Base-by-base conservation (phyloP, 2,329 filamentous ascomycete species). In the Macrophomina phaseolina region DNA sequence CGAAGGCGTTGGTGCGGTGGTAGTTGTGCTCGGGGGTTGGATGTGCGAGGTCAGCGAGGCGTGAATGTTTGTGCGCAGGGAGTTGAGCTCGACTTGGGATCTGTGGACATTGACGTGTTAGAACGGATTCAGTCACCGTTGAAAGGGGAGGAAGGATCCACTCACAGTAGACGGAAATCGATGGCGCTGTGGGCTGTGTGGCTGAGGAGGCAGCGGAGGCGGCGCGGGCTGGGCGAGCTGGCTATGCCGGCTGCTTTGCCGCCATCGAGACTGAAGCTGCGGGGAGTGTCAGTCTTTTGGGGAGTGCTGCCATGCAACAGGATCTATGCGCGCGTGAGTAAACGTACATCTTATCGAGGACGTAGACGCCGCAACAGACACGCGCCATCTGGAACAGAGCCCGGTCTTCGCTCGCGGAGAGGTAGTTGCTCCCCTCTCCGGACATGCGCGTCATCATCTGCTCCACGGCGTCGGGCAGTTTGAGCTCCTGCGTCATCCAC, bases 341-440 rank as follows among this genome's bases (percentile, higher is more conserved):
- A 6, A 36, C 72, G 61, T 67, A 76, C 75, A 77, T 76, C 1
- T 86, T 80, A 30, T 86, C 83, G 11, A 86, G 73, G 23, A 86
- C 82, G 67, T 85, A 79, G 4, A 86, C 76, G 3, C 82, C 83
- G 71, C 86, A 82, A 84, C 84, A 86, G 0, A 84, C 80, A 46
- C 85, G 77, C 0, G 80, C 65, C 8, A 75, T 58, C 2, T 74
- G 72, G 53, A 76, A 77, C 1, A 84, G 69, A 11, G 72, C 69
- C 16, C 73, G 69, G 45, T 80, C 77, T 28, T 75, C 71, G 18
- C 68, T 69, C 16, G 38, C 4, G 1, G 49, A 49, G 30, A 45
- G 48, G 40, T 38, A 16, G 12, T 65, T 34, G 2, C 53, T 52
- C 71, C 40, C 75, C 75, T 53, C 49, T 12, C 49, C 49, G 30